A percentile compares a stretch with the other conserved stretches of the same genome.
phyloP scores from a whole-genome alignment of 768 basidiomycete species.

The Tylopilus rubrobrunneus region DNA sequence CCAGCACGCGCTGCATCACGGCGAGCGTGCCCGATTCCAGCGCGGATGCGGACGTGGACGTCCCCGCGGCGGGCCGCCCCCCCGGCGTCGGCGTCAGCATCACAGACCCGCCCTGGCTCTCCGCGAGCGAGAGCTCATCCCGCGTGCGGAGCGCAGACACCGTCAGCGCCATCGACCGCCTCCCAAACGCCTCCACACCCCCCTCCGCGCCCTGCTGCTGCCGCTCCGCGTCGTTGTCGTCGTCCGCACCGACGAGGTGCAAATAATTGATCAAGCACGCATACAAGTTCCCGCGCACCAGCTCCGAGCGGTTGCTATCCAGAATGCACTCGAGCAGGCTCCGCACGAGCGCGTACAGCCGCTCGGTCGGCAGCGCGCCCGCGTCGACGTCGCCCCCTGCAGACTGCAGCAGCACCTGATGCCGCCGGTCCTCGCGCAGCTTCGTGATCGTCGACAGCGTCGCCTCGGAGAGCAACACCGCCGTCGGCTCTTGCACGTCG shows the following conservation, averaged over 20 bases:
- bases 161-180: constrained; percentile 26
- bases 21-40: constrained; percentile 62
- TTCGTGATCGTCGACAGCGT: constrained; percentile 82
- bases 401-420: constrained; percentile 65
- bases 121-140: constrained; percentile 38
- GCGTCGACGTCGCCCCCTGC: constrained; percentile 59
- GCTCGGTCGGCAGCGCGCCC: constrained; percentile 73
- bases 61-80: not conserved
- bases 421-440: constrained; percentile 76
- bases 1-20: constrained; percentile 63
- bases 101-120: constrained; percentile 33
- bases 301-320: constrained; percentile 73
- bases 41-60: too few relatives aligned
- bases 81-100: constrained; percentile 20
- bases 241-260: constrained; percentile 48
- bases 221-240: constrained; percentile 20
- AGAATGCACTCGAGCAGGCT: constrained; percentile 71
- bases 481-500: constrained; percentile 65
- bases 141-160: constrained; percentile 36
- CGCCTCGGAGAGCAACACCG: constrained; percentile 80
- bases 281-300: constrained; percentile 93
- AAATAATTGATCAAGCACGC: constrained; percentile 87
- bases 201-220: constrained; percentile 8
- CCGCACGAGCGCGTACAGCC: constrained; percentile 70
- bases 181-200: constrained; percentile 20